These are phyloP conservation scores for Suillus weaverae DNA, from an alignment of 768 basidiomycete genomes.

Conservation along the genomic window DNA sequence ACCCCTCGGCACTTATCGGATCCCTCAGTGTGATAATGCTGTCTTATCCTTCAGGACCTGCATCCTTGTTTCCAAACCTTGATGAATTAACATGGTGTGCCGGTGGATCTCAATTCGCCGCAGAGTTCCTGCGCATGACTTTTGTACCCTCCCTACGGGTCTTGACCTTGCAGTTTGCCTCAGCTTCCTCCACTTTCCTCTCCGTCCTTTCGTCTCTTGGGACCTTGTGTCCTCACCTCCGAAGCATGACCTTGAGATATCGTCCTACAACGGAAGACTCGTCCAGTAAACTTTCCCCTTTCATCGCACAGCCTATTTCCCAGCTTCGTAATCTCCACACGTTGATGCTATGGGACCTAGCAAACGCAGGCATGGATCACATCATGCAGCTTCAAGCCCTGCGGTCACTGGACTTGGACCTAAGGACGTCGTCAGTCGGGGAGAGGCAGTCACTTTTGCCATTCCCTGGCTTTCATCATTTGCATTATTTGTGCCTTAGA, in stretches of 20 bases:
- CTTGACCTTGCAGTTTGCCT: not conserved
- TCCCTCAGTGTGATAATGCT: constrained; percentile 13
- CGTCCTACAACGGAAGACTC: not conserved
- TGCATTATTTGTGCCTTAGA: not conserved
- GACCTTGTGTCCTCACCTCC: not conserved
- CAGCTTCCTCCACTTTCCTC: not conserved
- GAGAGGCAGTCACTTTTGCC: not conserved
- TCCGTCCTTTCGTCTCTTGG: not conserved
- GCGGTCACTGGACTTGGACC: not conserved
- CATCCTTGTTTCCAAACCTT: constrained; percentile 22
- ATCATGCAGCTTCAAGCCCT: constrained; percentile 1
- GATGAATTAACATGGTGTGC: constrained; percentile 25
- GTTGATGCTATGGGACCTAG: not conserved
- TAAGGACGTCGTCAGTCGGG: not conserved
- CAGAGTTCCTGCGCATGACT: constrained; percentile 24
- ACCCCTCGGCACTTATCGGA: not conserved
- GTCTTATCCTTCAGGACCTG: constrained; percentile 14
- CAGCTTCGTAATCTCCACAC: not conserved
- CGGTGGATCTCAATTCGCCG: constrained; percentile 15
- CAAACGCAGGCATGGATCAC: not conserved
- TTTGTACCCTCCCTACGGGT: constrained; percentile 20
- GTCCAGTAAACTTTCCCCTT: not conserved
- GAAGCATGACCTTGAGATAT: not conserved
- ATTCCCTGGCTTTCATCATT: not conserved
- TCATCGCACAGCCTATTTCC: not conserved